Evolutionary conservation across 2,329 filamentous ascomycete genomes (phyloP).

Genomic region (Verticillium longisporum): DNA sequence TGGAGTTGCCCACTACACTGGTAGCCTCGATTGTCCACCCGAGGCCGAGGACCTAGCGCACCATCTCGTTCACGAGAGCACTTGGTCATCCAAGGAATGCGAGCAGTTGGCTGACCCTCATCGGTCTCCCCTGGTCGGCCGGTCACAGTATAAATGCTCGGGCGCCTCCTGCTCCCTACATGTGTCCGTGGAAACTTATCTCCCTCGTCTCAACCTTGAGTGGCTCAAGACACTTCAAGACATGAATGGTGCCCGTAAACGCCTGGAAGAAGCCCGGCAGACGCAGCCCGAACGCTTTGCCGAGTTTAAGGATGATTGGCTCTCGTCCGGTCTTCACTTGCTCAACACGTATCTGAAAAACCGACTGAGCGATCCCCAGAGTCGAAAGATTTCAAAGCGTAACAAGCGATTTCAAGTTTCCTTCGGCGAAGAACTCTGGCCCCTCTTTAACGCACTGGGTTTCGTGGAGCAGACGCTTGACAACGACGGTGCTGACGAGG

Average conservation of each 20-base stretch:
- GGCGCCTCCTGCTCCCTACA: slow-evolving; percentile 32
- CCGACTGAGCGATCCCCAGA: slow-evolving; percentile 27
- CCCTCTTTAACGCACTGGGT: slow-evolving; percentile 41
- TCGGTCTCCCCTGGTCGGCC: slow-evolving; percentile 14
- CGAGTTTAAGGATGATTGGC: slow-evolving; percentile 32
- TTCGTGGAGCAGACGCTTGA: slow-evolving; percentile 35
- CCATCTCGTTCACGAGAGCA: slow-evolving; percentile 5
- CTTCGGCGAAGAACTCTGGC: slow-evolving; percentile 43
- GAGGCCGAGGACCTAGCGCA: slow-evolving; percentile 6
- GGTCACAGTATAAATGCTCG: slow-evolving; percentile 31
- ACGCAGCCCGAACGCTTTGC: slow-evolving; percentile 42
- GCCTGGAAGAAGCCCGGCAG: slow-evolving; percentile 29
- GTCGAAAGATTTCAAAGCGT: slow-evolving; percentile 43
- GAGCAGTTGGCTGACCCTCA: background rate
- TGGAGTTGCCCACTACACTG: background rate
- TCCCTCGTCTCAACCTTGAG: slow-evolving; percentile 35
- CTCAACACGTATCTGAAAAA: slow-evolving; percentile 47
- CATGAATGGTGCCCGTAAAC: slow-evolving; percentile 31
- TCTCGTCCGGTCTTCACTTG: slow-evolving; percentile 32
- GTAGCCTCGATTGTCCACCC: background rate
- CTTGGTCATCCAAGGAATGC: background rate
- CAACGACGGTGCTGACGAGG: slow-evolving; percentile 31
- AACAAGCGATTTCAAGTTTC: slow-evolving; percentile 51
- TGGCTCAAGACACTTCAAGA: slow-evolving; percentile 40
- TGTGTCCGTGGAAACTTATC: slow-evolving; percentile 40